Evolutionary conservation across 176 grass and related monocot genomes (phyloP), one percentile per base, ranked within the genome.

Genomic region (Ensete ventricosum): DNA sequence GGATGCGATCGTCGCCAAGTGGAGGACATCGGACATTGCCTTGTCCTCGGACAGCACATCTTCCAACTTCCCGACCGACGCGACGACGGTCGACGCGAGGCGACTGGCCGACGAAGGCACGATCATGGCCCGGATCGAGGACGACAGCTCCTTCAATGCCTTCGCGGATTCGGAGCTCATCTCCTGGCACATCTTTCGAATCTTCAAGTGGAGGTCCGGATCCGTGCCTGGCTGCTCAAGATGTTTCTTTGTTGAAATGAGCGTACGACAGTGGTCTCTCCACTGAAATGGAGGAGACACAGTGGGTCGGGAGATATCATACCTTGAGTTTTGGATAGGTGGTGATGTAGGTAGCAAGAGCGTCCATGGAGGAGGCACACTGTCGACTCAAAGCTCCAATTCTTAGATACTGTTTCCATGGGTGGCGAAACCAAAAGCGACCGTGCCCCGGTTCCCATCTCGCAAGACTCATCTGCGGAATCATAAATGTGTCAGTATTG

Each of bases 391-490:
- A 75, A 76, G 82, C 84, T 67, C 94, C 94, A 14, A 98, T 53
- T 74, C 84, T 93, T 24, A 87, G 90, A 80, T 98, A 98, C 4
- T 91, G 86, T 64, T 75, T 67, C 90, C 90, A 98, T 22, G 94
- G 94, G 77, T 93, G 84, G 8, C 84, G 84, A 80, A 91, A 93
- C 14, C 69, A 65, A 73, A 98, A 98, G 54, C 83, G 88, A 2
- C 90, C 90, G 55, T 98, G 94, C 1, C 84, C 66, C 4, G 94
- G 94, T 66, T 98, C 90, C 94, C 94, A 98, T 59, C 85, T 93
- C 71, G 94, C 90, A 63, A 98, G 89, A 69, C 85, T 93, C 50
- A 70, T 71, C 94, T 98, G 90, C 80, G 76, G 34, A 43, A 43
- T 43, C 34, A 43, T 6, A 43, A 43, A 43, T 43, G 4, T 43